A percentile compares a stretch with the other conserved stretches of the same genome.
Conservation (phyloP, 2,329 filamentous ascomycete species). For the Penicillium polonicum region DNA sequence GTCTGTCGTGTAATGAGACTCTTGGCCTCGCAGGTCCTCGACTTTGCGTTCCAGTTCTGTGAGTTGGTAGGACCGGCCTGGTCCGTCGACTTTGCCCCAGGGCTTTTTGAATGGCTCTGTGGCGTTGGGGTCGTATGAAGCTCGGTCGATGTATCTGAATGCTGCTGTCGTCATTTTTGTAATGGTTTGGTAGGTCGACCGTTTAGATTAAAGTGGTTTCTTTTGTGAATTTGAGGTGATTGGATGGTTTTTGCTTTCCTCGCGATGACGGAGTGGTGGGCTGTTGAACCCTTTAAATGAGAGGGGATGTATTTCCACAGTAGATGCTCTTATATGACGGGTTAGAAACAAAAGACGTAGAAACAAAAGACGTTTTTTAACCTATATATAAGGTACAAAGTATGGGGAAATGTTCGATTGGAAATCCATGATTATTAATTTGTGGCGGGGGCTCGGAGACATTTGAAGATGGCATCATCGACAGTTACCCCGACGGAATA, state of each 20-base stretch:
- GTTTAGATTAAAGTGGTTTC: neutral
- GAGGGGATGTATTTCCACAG: neutral
- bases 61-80: constrained; percentile 54
- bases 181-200: neutral
- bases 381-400: neutral
- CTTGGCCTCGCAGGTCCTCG: constrained; percentile 54
- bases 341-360: neutral
- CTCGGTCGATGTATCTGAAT: constrained; percentile 62
- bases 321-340: neutral
- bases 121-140: constrained; percentile 44
- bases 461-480: neutral
- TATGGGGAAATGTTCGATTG: neutral
- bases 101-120: constrained; percentile 48
- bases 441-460: neutral
- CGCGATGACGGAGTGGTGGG: neutral
- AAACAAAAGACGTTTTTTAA: neutral
- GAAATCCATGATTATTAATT: constrained; percentile 4
- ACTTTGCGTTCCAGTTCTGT: constrained; percentile 51
- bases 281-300: neutral
- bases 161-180: constrained; percentile 56
- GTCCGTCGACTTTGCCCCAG: constrained; percentile 65
- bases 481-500: neutral
- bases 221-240: neutral
- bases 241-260: neutral
- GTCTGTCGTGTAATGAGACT: constrained; percentile 55